Evolutionary conservation across 1,284 basidiomycete species (phyloP).

Genomic region (Cryptococcus sp.): DNA sequence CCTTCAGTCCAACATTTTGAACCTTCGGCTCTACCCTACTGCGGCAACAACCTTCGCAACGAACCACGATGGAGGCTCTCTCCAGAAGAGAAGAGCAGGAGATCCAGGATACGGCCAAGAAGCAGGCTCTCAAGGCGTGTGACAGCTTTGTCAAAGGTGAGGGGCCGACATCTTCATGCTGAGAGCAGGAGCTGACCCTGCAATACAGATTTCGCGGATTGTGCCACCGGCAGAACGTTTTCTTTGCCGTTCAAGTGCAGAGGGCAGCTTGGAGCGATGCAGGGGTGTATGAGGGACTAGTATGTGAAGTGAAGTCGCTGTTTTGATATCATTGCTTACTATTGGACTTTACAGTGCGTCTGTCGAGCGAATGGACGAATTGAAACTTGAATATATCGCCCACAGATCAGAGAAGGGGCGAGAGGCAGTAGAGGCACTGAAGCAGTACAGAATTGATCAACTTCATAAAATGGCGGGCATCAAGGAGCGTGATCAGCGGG

Average conservation of each 20-base stretch:
- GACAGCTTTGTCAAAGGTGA: conserved; percentile 70
- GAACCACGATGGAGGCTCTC: conserved; percentile 66
- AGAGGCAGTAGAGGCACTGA: conserved; percentile 36
- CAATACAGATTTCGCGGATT: conserved; percentile 71
- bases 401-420: conserved; percentile 39
- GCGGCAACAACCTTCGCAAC: not conserved
- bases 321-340: not conserved
- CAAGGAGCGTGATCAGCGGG: conserved; percentile 15
- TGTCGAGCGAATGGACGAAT: conserved; percentile 38
- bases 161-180: conserved; percentile 5
- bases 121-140: conserved; percentile 72
- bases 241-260: conserved; percentile 80
- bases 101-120: conserved; percentile 74
- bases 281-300: conserved; percentile 78
- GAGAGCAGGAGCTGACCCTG: not conserved
- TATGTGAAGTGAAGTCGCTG: conserved; percentile 50
- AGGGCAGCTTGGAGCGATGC: conserved; percentile 64
- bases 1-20: too few species aligned
- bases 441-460: conserved; percentile 26
- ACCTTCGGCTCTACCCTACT: too few species aligned
- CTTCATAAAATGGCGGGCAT: conserved; percentile 31
- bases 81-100: conserved; percentile 85
- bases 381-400: conserved; percentile 47
- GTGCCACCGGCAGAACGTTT: conserved; percentile 73
- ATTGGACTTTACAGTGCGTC: conserved; percentile 33